Evolutionary conservation across 1,139 yeast genomes (phyloP).

Genomic region (Arxiozyma slooffiae): DNA sequence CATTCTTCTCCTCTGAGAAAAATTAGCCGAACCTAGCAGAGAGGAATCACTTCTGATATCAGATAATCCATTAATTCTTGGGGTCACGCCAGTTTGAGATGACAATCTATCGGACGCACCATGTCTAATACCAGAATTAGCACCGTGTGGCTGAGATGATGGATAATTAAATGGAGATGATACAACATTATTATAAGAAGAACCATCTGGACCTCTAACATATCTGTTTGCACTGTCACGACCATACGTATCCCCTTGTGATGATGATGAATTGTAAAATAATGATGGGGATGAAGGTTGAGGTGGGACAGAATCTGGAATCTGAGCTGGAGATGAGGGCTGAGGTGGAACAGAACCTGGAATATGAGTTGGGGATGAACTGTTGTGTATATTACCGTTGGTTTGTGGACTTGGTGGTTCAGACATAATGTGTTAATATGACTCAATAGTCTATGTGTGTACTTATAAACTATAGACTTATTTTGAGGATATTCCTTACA

Average conservation of each 20-base stretch:
- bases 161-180: conserved; percentile 43
- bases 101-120: conserved; percentile 5
- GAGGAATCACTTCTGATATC: conserved; percentile 32
- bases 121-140: conserved; percentile 1
- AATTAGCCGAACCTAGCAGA: conserved; percentile 24
- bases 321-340: conserved; percentile 15
- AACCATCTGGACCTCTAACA: conserved; percentile 2
- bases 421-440: conserved; percentile 12
- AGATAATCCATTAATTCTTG: conserved; percentile 23
- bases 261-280: conserved; percentile 31
- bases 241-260: conserved; percentile 28
- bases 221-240: conserved; percentile 17
- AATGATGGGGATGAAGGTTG: conserved; percentile 32
- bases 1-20: conserved; percentile 28
- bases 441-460: too few species aligned
- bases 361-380: conserved; percentile 14
- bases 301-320: conserved; percentile 16
- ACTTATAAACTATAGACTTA: not conserved
- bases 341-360: too few species aligned
- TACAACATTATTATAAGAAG: conserved; percentile 12
- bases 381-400: conserved; percentile 8
- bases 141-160: conserved; percentile 33
- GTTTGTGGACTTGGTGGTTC: conserved; percentile 23
- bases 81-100: conserved; percentile 11
- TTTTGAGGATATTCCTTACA: not conserved